Percentiles rank a stretch among this genome's conserved stretches.
Evolutionary conservation across 2,329 filamentous ascomycete genomes (phyloP).

Genomic region (Microthyrium microscopicum): DNA sequence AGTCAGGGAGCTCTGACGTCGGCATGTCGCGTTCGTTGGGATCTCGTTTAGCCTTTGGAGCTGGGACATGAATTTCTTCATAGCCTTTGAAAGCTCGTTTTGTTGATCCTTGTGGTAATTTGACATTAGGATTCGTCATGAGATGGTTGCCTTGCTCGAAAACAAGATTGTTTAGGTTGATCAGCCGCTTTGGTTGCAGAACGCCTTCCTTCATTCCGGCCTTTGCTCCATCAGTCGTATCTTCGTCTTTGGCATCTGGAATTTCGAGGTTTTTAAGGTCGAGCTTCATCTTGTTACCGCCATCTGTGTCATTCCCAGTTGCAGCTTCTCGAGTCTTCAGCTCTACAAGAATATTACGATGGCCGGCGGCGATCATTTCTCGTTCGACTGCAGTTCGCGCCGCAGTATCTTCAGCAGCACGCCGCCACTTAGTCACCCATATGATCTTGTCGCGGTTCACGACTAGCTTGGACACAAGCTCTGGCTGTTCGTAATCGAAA

Average conservation of each 20-base stretch:
- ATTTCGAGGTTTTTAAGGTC: conserved; percentile 77
- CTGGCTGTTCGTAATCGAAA: conserved; percentile 92
- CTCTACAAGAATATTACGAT: conserved; percentile 76
- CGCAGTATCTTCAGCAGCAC: conserved; percentile 59
- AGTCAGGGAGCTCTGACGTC: conserved; percentile 77
- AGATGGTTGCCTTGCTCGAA: conserved; percentile 98
- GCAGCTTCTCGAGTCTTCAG: conserved; percentile 55
- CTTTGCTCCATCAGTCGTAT: conserved; percentile 31
- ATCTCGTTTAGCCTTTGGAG: conserved; percentile 74
- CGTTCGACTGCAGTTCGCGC: conserved; percentile 64
- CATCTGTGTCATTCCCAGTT: conserved; percentile 29
- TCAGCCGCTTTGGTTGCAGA: conserved; percentile 67
- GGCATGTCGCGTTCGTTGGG: conserved; percentile 68
- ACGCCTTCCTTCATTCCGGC: conserved; percentile 57
- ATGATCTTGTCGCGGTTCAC: conserved; percentile 86
- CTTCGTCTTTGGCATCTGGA: conserved; percentile 28
- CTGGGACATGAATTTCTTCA: conserved; percentile 92
- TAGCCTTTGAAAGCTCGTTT: conserved; percentile 96
- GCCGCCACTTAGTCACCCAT: conserved; percentile 80
- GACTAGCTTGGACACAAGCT: conserved; percentile 79
- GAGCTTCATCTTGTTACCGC: conserved; percentile 54
- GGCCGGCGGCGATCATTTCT: conserved; percentile 79
- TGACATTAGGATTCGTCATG: conserved; percentile 97
- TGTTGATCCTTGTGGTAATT: conserved; percentile 82
- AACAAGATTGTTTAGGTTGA: conserved; percentile 89